phyloP scores from a whole-genome alignment of 1,284 basidiomycete genomes.

The Marasmius fiardii region DNA sequence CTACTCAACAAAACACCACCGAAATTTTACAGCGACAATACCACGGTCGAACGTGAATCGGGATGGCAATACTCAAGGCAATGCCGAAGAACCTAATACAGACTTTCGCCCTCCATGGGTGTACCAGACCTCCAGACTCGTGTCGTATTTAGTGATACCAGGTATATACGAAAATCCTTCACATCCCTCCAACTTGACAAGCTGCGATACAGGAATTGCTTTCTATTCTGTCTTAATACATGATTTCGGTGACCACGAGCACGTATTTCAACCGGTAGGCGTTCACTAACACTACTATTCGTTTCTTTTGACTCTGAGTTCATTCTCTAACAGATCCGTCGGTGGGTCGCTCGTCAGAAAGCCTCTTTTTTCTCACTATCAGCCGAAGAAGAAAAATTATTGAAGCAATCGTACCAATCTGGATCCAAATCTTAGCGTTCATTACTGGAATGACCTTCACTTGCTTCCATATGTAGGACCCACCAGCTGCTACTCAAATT shows the following conservation, averaged over 20 bases:
- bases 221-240: conserved; percentile 60
- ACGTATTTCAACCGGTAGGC: conserved; percentile 67
- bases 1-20: neutral
- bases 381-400: conserved; percentile 41
- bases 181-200: neutral
- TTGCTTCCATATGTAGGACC: no score
- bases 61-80: conserved; percentile 7
- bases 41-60: no score
- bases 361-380: conserved; percentile 46
- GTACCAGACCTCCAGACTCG: conserved; percentile 41
- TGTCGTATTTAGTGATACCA: conserved; percentile 49
- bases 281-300: neutral
- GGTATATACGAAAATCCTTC: conserved; percentile 27
- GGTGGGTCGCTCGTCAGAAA: conserved; percentile 41
- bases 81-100: conserved; percentile 14
- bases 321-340: conserved; percentile 33
- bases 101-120: conserved; percentile 60
- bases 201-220: conserved; percentile 35
- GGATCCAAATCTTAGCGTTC: neutral
- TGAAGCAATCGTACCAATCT: conserved; percentile 15
- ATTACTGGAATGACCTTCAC: no score
- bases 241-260: conserved; percentile 67
- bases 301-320: neutral
- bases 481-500: no score
- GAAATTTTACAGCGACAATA: neutral